These are phyloP conservation scores for Macrotyloma uniflorum DNA, from an alignment of 306 rosid species.

Conservation along the genomic window DNA sequence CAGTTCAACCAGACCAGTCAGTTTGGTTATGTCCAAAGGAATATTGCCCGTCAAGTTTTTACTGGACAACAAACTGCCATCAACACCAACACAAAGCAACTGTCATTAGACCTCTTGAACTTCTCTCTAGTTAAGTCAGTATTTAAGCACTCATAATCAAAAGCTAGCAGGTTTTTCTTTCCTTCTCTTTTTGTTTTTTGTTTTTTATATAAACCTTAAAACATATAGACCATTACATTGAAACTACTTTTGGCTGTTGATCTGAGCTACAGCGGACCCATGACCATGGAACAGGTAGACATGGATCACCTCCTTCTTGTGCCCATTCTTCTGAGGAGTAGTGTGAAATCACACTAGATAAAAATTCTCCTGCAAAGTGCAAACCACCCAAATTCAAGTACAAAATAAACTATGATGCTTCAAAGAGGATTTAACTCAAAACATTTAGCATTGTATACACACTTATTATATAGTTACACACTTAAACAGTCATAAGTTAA, in stretches of 20 bases:
- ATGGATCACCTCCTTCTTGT: conserved; percentile 95
- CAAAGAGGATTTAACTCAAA: conserved; percentile 8
- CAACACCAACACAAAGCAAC: conserved; percentile 41
- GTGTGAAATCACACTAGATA: conserved; percentile 62
- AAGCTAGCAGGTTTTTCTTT: neutral
- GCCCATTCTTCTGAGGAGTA: conserved; percentile 75
- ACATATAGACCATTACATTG: conserved; percentile 59
- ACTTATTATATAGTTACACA: too few species aligned
- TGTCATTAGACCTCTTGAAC: conserved; percentile 40
- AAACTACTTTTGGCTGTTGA: conserved; percentile 75
- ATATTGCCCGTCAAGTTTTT: conserved; percentile 79
- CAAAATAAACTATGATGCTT: conserved; percentile 34
- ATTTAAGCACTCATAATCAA: conserved; percentile 9
- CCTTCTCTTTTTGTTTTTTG: neutral
- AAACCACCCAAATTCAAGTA: conserved; percentile 45
- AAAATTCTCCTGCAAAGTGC: conserved; percentile 67
- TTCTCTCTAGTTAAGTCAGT: neutral
- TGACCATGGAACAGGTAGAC: conserved; percentile 96
- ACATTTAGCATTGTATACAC: neutral
- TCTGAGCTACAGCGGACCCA: conserved; percentile 89
- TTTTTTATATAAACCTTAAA: conserved; percentile 11
- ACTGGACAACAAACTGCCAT: conserved; percentile 70
- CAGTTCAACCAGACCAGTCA: conserved; percentile 83
- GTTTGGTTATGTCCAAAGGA: conserved; percentile 71
- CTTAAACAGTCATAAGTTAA: conserved; percentile 1